phyloP scores from a whole-genome alignment of 768 basidiomycete genomes.

The Phylloporus sp. region DNA sequence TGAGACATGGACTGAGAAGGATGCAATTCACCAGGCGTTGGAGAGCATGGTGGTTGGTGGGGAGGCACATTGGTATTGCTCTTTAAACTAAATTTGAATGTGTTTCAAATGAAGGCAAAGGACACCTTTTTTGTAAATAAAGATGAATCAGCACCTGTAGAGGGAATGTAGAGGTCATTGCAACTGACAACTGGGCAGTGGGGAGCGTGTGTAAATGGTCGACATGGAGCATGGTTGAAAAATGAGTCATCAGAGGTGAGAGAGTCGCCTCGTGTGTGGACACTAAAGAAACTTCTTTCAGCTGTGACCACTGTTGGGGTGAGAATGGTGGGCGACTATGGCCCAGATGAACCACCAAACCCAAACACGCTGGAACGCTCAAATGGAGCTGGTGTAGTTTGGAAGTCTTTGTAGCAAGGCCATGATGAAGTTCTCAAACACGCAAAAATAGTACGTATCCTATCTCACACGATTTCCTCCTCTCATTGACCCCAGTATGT shows the following conservation, averaged over 20 bases:
- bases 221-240: constrained; percentile 53
- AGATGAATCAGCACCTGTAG: constrained; percentile 25
- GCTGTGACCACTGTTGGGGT: constrained; percentile 45
- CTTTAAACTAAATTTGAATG: constrained; percentile 61
- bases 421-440: too few species aligned
- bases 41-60: constrained; percentile 50
- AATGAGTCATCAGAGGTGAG: constrained; percentile 73
- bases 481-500: too few species aligned
- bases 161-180: constrained; percentile 38
- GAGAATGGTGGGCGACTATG: constrained; percentile 61
- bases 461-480: too few species aligned
- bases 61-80: constrained; percentile 65
- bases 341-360: constrained; percentile 46
- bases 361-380: constrained; percentile 55
- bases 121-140: constrained; percentile 77
- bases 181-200: constrained; percentile 72
- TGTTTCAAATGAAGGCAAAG: constrained; percentile 82
- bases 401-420: too few species aligned
- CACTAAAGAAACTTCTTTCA: constrained; percentile 57
- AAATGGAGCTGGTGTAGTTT: constrained; percentile 62
- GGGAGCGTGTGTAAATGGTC: constrained; percentile 66
- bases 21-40: constrained; percentile 50
- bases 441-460: too few species aligned
- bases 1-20: constrained; percentile 36
- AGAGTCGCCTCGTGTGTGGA: constrained; percentile 74